phyloP scores from a whole-genome alignment of 1,284 basidiomycete species.

The Coriolopsis trogii region DNA sequence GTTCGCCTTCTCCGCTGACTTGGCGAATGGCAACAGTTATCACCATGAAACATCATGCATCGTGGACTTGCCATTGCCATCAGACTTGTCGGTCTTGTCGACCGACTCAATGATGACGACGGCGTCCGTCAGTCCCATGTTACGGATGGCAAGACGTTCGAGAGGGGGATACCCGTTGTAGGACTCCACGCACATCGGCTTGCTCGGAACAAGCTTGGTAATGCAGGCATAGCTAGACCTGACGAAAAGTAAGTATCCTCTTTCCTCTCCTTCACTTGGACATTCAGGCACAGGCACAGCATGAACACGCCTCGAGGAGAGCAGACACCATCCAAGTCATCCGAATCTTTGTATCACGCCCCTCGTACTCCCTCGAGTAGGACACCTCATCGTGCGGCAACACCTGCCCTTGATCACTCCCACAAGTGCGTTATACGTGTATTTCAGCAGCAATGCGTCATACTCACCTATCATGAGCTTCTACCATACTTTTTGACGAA shows the following conservation, averaged over 20 bases:
- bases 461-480: conserved; percentile 9
- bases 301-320: conserved; percentile 15
- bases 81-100: conserved; percentile 87
- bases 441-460: neutral
- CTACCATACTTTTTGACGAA: conserved; percentile 40
- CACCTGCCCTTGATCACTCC: conserved; percentile 39
- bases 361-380: conserved; percentile 67
- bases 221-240: conserved; percentile 97
- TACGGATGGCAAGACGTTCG: conserved; percentile 98
- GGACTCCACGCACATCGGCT: conserved; percentile 98
- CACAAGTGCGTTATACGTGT: conserved; percentile 42
- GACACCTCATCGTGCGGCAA: conserved; percentile 42
- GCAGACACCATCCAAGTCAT: conserved; percentile 12
- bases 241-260: conserved; percentile 63
- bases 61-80: conserved; percentile 73
- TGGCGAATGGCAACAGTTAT: conserved; percentile 67
- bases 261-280: neutral
- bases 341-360: conserved; percentile 41
- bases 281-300: neutral
- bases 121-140: conserved; percentile 98
- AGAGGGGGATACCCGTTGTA: conserved; percentile 99
- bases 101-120: conserved; percentile 98
- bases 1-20: conserved; percentile 93
- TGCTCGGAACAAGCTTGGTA: conserved; percentile 95
- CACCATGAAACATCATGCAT: conserved; percentile 7